A percentile compares a stretch with the other conserved stretches of the same genome.
phyloP scores from a whole-genome alignment of 1,284 basidiomycete species.

The Sporisorium graminicola region DNA sequence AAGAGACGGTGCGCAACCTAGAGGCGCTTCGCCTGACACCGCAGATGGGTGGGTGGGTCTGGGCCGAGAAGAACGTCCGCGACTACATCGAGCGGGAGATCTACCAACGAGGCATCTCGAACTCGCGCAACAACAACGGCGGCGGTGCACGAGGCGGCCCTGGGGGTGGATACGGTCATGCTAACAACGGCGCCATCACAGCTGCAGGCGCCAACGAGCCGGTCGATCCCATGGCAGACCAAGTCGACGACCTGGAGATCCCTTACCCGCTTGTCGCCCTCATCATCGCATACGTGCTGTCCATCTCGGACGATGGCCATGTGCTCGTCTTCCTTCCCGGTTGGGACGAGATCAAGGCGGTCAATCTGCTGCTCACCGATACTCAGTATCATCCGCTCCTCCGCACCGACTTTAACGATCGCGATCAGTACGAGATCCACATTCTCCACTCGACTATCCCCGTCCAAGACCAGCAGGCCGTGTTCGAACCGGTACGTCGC shows the following conservation, averaged over 20 bases:
- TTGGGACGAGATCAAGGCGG: slow-evolving; percentile 90
- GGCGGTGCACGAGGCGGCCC: slow-evolving; percentile 5
- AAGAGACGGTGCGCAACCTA: slow-evolving; percentile 76
- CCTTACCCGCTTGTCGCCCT: slow-evolving; percentile 86
- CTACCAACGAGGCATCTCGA: slow-evolving; percentile 40
- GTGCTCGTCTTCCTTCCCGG: slow-evolving; percentile 92
- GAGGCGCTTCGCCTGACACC: slow-evolving; percentile 56
- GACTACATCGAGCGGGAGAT: slow-evolving; percentile 82
- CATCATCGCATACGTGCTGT: slow-evolving; percentile 83
- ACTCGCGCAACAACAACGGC: slow-evolving; percentile 20
- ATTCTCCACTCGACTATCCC: slow-evolving; percentile 92
- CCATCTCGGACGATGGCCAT: slow-evolving; percentile 83
- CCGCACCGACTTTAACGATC: slow-evolving; percentile 59
- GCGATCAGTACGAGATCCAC: slow-evolving; percentile 79
- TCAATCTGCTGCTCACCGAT: slow-evolving; percentile 78
- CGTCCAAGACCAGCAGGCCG: slow-evolving; percentile 87
- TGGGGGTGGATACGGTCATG: slow-evolving; percentile 30
- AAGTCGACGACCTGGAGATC: slow-evolving; percentile 81
- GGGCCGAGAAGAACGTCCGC: slow-evolving; percentile 80
- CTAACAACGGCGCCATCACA: slow-evolving; percentile 28
- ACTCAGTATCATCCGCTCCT: slow-evolving; percentile 72
- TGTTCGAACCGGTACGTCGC: slow-evolving; percentile 75
- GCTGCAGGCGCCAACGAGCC: slow-evolving; percentile 57
- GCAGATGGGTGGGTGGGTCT: slow-evolving; percentile 77
- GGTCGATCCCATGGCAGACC: slow-evolving; percentile 55